Conservation (phyloP, 2,329 filamentous ascomycete genomes). For the Dryadomyces quercus-mongolicae region DNA sequence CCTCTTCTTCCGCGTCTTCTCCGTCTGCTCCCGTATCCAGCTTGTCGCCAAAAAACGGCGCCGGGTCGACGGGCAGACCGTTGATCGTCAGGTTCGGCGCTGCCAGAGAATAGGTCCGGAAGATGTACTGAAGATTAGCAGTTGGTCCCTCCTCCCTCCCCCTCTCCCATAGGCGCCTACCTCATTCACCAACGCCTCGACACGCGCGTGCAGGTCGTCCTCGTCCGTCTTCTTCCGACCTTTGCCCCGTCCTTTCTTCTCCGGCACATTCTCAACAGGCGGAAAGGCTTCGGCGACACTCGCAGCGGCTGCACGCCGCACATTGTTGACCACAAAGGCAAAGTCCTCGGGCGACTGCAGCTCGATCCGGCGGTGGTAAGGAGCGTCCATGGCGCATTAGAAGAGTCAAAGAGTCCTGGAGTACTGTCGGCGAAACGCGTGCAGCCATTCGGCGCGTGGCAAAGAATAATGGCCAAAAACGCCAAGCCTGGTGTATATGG, state of each 20-base stretch:
- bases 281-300: constrained; percentile 59
- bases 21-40: background rate
- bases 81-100: constrained; percentile 51
- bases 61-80: constrained; percentile 36
- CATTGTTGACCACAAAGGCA: constrained; percentile 55
- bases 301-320: constrained; percentile 53
- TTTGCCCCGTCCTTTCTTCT: constrained; percentile 15
- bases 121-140: constrained; percentile 43
- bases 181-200: constrained; percentile 47
- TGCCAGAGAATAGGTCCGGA: constrained; percentile 45
- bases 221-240: constrained; percentile 16
- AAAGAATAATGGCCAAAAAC: background rate
- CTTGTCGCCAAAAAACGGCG: constrained; percentile 21
- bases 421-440: background rate
- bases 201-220: constrained; percentile 45
- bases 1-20: background rate
- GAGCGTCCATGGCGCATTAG: constrained; percentile 18
- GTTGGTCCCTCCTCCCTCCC: background rate
- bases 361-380: constrained; percentile 61
- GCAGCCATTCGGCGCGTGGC: background rate
- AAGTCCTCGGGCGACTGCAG: constrained; percentile 67
- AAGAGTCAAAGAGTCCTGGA: background rate
- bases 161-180: constrained; percentile 21
- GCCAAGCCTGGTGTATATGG: background rate
- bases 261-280: constrained; percentile 30